Evolutionary conservation across 495 filamentous ascomycete species (phyloP), one percentile per base, ranked within the genome.

Genomic region (Penicillium pulvis): DNA sequence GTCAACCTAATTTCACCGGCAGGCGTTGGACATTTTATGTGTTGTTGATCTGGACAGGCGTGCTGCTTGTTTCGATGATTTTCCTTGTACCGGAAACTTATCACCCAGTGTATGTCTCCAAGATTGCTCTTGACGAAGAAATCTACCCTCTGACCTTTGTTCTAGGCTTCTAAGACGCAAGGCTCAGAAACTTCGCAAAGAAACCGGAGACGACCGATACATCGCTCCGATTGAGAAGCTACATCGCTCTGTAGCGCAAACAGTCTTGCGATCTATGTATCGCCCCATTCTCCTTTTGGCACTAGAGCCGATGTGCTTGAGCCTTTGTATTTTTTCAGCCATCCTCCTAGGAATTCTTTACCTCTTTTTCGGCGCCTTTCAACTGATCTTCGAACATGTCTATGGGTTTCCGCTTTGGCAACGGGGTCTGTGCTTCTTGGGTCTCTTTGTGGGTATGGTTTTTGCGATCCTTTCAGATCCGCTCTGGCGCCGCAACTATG

Each of bases 301-400:
- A 23, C 77, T 92, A 41, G 94, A 97, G 75, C 90, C 90, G 26
- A 97, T 98, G 91, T 88, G 86, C 46, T 71, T 92, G 47, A 83
- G 89, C 53, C 86, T 98, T 24, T 96, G 92, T 70, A 68, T 94
- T 10, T 91, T 94, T 63, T 89, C 90, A 3, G 91, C 93, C 26
- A 81, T 98, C 20, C 77, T 97, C 10, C 79, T 98, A 1, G 94
- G 92, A 10, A 87, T 97, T 35, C 75, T 97, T 1, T 97, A 98
- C 65, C 84, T 98, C 6, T 98, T 97, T 77, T 97, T 98, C 69
- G 92, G 93, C 9, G 93, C 93, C 0, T 97, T 97, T 67, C 83
- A 90, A 9, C 72, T 97, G 39, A 87, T 97, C 20, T 98, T 97
- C 69, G 64, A 77, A 17, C 79, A 84, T 33, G 86, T 90, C 50